Base-by-base conservation (phyloP, 1,284 basidiomycete genomes). In the Paramarasmius palmivorus region DNA sequence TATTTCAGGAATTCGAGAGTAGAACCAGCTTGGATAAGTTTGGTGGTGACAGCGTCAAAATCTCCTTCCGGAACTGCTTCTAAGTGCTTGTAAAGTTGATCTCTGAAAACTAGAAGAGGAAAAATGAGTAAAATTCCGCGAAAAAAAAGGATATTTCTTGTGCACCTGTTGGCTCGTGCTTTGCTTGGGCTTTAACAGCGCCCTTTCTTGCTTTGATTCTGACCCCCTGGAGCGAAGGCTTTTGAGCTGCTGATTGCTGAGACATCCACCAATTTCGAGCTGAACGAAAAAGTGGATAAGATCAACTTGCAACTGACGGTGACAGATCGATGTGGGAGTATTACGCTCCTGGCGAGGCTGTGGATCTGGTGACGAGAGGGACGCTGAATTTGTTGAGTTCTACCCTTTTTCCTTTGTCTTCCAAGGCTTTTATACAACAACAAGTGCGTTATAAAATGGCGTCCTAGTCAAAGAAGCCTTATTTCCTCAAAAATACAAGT, bases 1-100 rank as follows among this genome's bases (percentile, higher is more conserved):
- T 98, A 98, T 77, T 95, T 96, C 72, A 95, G 84, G 69, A 86
- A 90, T 74, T 97, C 95, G 72, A 97, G 89, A 53, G 92, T 90
- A 46, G 89, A 87, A 54, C 93, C 95, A 58, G 94, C 95, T 73
- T 91, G 90, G 62, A 92, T 85, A 63, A 98, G 84, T 73, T 95
- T 95, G 67, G 86, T 83, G 39, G 90, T 78, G 68, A 89, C 87
- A 19, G 83, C 79, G 63, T 95, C 93, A 69, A 93, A 94, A 65
- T 96, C 93, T 67, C 80, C 84, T 49, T 82, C 76, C 40, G 87
- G 82, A 52, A 96, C 87, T 44, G 91, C 88, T 75, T 95, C 92
- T 58, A 98, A 86, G 67, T 96, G 89, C 72, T 95, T 94, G 71
- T 92, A 90, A 62, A 98, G 88, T 62, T 94, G 89, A 74, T 98